Percentiles rank a stretch among this genome's conserved stretches.
phyloP scores from a whole-genome alignment of 2,329 filamentous ascomycete species.

The Hortaea werneckii region DNA sequence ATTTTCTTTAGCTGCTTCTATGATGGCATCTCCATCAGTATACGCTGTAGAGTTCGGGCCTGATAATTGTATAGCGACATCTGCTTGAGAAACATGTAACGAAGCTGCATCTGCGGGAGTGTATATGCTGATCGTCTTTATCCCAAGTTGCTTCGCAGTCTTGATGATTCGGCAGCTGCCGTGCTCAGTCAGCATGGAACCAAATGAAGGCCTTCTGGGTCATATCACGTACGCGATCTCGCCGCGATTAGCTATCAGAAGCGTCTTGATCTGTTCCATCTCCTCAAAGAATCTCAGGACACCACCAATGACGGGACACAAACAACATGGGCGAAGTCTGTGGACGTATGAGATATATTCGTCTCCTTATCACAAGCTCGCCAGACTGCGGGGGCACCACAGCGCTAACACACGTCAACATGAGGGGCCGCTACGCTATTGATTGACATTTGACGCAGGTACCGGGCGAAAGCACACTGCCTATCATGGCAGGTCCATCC shows the following conservation, averaged over 20 bases:
- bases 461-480: no score
- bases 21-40: slow-evolving; percentile 37
- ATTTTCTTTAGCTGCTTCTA: slow-evolving; percentile 42
- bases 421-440: no score
- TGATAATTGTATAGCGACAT: slow-evolving; percentile 42
- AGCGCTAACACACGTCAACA: no score
- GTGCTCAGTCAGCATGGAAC: neutral
- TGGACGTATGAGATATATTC: no score
- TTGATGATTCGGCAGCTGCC: slow-evolving; percentile 36
- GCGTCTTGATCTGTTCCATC: slow-evolving; percentile 38
- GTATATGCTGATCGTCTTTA: slow-evolving; percentile 49
- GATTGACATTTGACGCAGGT: no score
- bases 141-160: slow-evolving; percentile 40
- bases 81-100: slow-evolving; percentile 44
- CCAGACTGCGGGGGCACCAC: no score
- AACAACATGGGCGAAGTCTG: no score
- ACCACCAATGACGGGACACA: no score
- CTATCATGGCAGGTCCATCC: no score
- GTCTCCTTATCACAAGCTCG: no score
- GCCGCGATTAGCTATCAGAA: slow-evolving; percentile 51
- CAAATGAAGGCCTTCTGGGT: neutral
- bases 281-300: neutral
- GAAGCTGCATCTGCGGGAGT: slow-evolving; percentile 46
- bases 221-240: slow-evolving; percentile 33
- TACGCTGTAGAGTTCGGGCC: slow-evolving; percentile 42